These are phyloP conservation scores for Serendipita sp. DNA, from an alignment of 768 basidiomycete species.

Conservation along the genomic window DNA sequence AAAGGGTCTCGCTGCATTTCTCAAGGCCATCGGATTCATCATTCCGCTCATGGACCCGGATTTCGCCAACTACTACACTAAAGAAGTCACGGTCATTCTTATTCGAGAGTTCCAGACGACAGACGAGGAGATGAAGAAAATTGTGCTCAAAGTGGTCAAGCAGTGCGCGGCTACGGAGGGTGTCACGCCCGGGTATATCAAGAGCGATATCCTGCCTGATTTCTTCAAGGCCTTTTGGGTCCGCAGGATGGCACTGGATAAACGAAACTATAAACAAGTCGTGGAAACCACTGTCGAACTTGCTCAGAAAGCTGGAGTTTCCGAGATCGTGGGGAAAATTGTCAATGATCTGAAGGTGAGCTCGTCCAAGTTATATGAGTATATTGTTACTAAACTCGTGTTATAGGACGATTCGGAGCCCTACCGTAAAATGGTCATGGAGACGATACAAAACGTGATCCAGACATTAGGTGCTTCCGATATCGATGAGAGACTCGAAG, in stretches of 20 bases:
- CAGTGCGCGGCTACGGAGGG: conserved; percentile 98
- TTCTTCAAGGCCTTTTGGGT: conserved; percentile 99
- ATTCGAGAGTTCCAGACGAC: conserved; percentile 98
- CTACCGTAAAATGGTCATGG: conserved; percentile 99
- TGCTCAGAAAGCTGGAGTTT: conserved; percentile 90
- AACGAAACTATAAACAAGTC: conserved; percentile 90
- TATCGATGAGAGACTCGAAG: conserved; percentile 89
- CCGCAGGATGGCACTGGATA: conserved; percentile 90
- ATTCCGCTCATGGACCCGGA: conserved; percentile 99
- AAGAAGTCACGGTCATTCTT: conserved; percentile 91
- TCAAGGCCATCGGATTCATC: conserved; percentile 98
- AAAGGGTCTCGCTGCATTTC: conserved; percentile 85
- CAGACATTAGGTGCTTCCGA: conserved; percentile 91
- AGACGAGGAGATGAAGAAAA: conserved; percentile 99
- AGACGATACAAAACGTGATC: conserved; percentile 95
- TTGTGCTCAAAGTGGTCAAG: conserved; percentile 96
- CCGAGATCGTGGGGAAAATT: conserved; percentile 82
- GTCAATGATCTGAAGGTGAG: conserved; percentile 70
- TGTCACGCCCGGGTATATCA: conserved; percentile 90
- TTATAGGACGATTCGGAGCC: conserved; percentile 60
- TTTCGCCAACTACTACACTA: conserved; percentile 97
- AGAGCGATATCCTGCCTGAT: conserved; percentile 94
- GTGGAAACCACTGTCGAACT: conserved; percentile 98
- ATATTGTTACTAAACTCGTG: background rate
- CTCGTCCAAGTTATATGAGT: background rate